Percentiles rank a stretch among this genome's conserved stretches.
Evolutionary conservation across 1,284 basidiomycete species (phyloP).

Genomic region (Sporisorium iseilematis-ciliati): DNA sequence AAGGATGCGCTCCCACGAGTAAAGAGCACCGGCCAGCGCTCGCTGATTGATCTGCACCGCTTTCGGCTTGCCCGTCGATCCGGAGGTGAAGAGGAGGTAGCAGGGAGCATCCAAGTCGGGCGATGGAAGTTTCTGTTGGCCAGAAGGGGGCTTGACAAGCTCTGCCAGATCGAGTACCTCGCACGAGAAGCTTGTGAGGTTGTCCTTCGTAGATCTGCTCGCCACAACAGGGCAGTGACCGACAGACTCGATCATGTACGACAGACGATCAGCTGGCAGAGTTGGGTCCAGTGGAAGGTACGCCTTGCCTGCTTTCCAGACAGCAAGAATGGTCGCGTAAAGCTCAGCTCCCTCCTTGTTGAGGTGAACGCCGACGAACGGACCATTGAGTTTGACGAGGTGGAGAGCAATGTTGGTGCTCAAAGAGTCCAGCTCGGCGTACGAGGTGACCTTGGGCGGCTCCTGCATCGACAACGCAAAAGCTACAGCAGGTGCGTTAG

Average conservation of each 20-base stretch:
- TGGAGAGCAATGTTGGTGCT: slow-evolving; percentile 50
- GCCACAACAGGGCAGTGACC: slow-evolving; percentile 40
- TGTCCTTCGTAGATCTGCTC: slow-evolving; percentile 18
- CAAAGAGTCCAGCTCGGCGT: slow-evolving; percentile 50
- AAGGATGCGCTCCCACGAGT: slow-evolving; percentile 64
- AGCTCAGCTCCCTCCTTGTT: slow-evolving; percentile 54
- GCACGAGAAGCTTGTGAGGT: slow-evolving; percentile 21
- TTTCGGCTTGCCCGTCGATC: slow-evolving; percentile 66
- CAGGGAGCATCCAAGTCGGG: slow-evolving; percentile 43
- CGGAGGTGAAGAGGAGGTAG: slow-evolving; percentile 67
- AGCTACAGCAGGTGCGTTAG: slow-evolving; percentile 51
- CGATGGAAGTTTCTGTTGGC: slow-evolving; percentile 8
- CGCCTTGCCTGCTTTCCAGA: slow-evolving; percentile 65
- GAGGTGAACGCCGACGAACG: slow-evolving; percentile 57
- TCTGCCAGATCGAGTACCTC: slow-evolving; percentile 34
- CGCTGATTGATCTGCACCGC: slow-evolving; percentile 64
- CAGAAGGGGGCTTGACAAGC: slow-evolving; percentile 3
- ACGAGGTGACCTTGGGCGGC: slow-evolving; percentile 38
- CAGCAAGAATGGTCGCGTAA: slow-evolving; percentile 58
- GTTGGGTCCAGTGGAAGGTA: slow-evolving; percentile 66
- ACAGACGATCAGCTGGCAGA: slow-evolving; percentile 59
- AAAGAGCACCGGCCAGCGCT: slow-evolving; percentile 62
- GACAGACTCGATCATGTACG: slow-evolving; percentile 62
- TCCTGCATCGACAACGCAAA: slow-evolving; percentile 44
- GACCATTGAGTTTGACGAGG: slow-evolving; percentile 21